These are phyloP conservation scores for Diaporthe sp. DNA, from an alignment of 2,329 filamentous ascomycete species.

Conservation along the genomic window DNA sequence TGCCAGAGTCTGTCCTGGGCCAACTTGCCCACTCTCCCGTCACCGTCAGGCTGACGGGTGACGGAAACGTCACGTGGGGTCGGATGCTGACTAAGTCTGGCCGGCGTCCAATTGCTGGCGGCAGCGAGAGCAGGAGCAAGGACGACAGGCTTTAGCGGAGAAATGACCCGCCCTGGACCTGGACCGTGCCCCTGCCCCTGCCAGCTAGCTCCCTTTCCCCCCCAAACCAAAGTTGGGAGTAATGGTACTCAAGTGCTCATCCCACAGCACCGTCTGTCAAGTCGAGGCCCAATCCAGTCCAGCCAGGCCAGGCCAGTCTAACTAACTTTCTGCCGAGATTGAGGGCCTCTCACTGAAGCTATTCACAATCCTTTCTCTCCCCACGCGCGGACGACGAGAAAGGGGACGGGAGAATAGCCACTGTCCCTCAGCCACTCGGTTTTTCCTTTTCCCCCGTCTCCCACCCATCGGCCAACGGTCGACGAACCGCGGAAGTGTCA, in stretches of 20 bases:
- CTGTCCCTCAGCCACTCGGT: constrained; percentile 12
- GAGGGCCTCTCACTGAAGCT: constrained; percentile 35
- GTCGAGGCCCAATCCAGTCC: constrained; percentile 21
- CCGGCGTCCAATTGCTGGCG: not conserved
- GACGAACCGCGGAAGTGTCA: constrained; percentile 20
- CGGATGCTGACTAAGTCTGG: not conserved
- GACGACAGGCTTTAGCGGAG: not conserved
- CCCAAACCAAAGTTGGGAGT: not conserved
- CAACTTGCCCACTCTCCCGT: not conserved
- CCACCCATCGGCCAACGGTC: not conserved
- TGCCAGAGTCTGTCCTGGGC: not conserved
- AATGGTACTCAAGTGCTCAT: constrained; percentile 22
- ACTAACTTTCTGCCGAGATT: constrained; percentile 33
- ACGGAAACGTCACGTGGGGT: constrained; percentile 16
- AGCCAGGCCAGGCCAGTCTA: constrained; percentile 19
- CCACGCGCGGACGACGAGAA: constrained; percentile 27
- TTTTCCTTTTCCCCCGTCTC: constrained; percentile 7
- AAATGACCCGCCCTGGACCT: constrained; percentile 16
- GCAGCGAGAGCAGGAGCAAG: not conserved
- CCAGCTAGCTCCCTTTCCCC: constrained; percentile 25
- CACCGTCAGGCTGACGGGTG: not conserved
- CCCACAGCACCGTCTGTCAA: constrained; percentile 24
- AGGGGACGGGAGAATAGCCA: constrained; percentile 33
- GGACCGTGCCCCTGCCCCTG: constrained; percentile 29
- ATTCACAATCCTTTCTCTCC: constrained; percentile 29